A percentile compares a stretch with the other conserved stretches of the same genome.
These are phyloP conservation scores for Malus sieversii DNA, from an alignment of 306 rosid species.

Conservation along the genomic window DNA sequence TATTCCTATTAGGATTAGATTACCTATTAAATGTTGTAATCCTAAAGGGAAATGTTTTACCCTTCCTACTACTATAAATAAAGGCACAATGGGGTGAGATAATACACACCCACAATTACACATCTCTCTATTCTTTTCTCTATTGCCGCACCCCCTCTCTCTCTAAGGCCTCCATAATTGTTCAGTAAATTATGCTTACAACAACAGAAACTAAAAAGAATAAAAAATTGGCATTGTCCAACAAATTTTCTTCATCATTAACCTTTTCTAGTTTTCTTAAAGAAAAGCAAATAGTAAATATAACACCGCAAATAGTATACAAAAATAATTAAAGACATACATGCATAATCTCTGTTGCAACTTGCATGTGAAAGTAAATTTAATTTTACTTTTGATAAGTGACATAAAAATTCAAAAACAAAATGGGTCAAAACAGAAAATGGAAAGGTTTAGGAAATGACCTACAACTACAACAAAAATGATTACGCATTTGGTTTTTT, in stretches of 20 bases:
- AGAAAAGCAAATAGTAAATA: background rate
- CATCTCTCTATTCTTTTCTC: too few relatives aligned
- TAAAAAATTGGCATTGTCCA: background rate
- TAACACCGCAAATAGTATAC: background rate
- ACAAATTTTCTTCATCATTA: background rate
- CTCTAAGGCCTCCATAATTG: too few relatives aligned
- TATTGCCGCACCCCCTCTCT: too few relatives aligned
- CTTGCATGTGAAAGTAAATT: background rate
- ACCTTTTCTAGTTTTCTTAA: background rate
- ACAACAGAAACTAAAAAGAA: too few relatives aligned
- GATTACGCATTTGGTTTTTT: background rate
- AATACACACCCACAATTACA: too few relatives aligned
- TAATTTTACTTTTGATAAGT: background rate
- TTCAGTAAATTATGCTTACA: too few relatives aligned
- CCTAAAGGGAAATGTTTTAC: too few relatives aligned
- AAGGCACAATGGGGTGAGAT: too few relatives aligned
- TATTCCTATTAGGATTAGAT: too few relatives aligned
- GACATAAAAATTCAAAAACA: background rate
- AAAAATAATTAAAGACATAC: background rate
- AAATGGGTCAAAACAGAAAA: background rate
- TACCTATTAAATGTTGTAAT: too few relatives aligned
- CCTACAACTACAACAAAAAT: background rate
- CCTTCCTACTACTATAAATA: too few relatives aligned
- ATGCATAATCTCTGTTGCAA: background rate
- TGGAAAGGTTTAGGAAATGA: background rate